Evolutionary conservation across 768 basidiomycete genomes (phyloP).

Genomic region (Rhizopogon vinicolor): DNA sequence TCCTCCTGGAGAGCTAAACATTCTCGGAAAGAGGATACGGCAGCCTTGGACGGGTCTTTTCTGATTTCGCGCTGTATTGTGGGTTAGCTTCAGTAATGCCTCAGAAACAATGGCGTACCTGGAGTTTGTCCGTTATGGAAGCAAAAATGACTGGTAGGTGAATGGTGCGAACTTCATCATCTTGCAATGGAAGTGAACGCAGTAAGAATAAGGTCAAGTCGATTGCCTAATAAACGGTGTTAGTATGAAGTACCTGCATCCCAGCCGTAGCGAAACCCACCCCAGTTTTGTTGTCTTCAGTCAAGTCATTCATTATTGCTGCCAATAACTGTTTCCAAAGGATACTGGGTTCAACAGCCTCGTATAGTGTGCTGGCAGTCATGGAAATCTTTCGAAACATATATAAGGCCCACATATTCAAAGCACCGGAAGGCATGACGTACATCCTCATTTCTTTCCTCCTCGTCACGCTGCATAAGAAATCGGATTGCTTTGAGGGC

Average conservation of each 20-base stretch:
- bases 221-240: conserved; percentile 44
- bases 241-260: conserved; percentile 3
- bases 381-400: conserved; percentile 50
- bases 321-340: conserved; percentile 78
- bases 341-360: conserved; percentile 86
- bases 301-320: conserved; percentile 52
- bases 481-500: conserved; percentile 68
- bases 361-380: conserved; percentile 86
- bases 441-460: conserved; percentile 56
- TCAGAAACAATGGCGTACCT: conserved; percentile 38
- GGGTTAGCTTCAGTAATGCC: conserved; percentile 1
- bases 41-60: conserved; percentile 29
- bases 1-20: conserved; percentile 48
- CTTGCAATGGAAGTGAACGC: conserved; percentile 66
- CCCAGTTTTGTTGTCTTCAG: conserved; percentile 40
- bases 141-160: conserved; percentile 80
- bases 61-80: conserved; percentile 31
- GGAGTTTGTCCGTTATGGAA: conserved; percentile 57
- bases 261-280: conserved; percentile 28
- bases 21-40: conserved; percentile 34
- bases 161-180: conserved; percentile 80
- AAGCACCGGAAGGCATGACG: conserved; percentile 11
- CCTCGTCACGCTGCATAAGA: conserved; percentile 46
- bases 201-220: conserved; percentile 71
- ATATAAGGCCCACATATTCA: not conserved